These are phyloP conservation scores for Dalechampia spathulata DNA, from an alignment of 441 rosid genomes.

Conservation along the genomic window DNA sequence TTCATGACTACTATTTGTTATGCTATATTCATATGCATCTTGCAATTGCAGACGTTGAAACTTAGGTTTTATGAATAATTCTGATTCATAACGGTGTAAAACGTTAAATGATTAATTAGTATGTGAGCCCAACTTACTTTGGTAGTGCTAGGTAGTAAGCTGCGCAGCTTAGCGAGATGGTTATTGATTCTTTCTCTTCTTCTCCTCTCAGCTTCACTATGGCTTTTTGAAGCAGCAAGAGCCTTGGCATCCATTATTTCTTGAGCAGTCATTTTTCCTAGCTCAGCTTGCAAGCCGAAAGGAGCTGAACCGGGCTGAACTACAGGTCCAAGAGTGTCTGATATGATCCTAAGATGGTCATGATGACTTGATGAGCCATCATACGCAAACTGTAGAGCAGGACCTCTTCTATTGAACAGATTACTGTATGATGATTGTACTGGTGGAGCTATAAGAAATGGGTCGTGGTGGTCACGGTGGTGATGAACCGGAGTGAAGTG, in stretches of 20 bases:
- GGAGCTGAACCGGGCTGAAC: conserved; percentile 60
- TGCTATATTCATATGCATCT: too few species aligned
- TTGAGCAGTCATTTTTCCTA: conserved; percentile 88
- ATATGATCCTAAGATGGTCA: conserved; percentile 71
- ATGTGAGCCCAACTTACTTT: conserved; percentile 90
- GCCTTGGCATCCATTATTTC: conserved; percentile 74
- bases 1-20: too few species aligned
- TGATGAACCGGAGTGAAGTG: conserved; percentile 23
- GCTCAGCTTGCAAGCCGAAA: conserved; percentile 70
- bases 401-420: conserved; percentile 52
- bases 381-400: conserved; percentile 57
- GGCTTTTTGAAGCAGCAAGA: conserved; percentile 59
- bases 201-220: conserved; percentile 76
- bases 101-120: too few species aligned
- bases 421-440: conserved; percentile 45
- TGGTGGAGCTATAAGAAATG: conserved; percentile 51
- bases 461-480: too few species aligned
- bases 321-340: conserved; percentile 76
- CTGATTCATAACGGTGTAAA: too few species aligned
- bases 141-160: conserved; percentile 89
- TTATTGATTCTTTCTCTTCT: conserved; percentile 75
- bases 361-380: conserved; percentile 53
- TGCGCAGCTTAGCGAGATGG: conserved; percentile 81
- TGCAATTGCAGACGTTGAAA: too few species aligned
- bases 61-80: too few species aligned